Base-by-base conservation (phyloP, 75 land plant species). In the Isoetes taiwanensis region DNA sequence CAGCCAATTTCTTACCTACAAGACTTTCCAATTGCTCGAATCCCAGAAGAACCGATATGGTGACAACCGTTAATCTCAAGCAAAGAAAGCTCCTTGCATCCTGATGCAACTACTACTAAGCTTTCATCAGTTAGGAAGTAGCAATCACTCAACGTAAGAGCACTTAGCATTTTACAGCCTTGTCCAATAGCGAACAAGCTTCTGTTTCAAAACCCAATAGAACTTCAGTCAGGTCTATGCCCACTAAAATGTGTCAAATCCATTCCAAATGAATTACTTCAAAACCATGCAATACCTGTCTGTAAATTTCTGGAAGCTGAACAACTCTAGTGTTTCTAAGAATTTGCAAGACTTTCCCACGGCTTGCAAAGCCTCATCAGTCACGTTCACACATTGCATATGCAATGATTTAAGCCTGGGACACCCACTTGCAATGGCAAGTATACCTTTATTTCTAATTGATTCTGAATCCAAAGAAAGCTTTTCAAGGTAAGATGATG, bases 51-150 rank as follows among this genome's bases (percentile, higher is more conserved):
- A 43, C 75, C 80, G 69, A 88, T 85, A 25, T 84, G 78, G 63
- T 79, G 90, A 57, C 95, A 88, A 28, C 85, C 85, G 73, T 85
- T 85, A 0, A 88, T 63, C 59, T 88, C 95, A 56, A 88, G 65
- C 39, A 67, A 75, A 39, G 74, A 66, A 38, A 88, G 78, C 26
- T 69, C 69, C 0, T 68, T 63, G 59, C 95, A 88, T 12, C 90
- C 95, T 69, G 52, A 52, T 14, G 90, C 90, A 62, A 88, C 52
- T 26, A 79, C 72, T 28, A 72, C 86, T 48, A 88, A 60, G 34
- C 85, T 78, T 42, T 59, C 65, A 52, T 81, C 85, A 63, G 72
- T 85, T 50, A 88, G 65, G 43, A 74, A 79, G 65, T 76, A 77
- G 52, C 86, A 88, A 41, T 85, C 90, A 72, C 78, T 81, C 28